Conservation (phyloP, 1,139 yeast genomes). For the Debaryomycetaceae sp. region DNA sequence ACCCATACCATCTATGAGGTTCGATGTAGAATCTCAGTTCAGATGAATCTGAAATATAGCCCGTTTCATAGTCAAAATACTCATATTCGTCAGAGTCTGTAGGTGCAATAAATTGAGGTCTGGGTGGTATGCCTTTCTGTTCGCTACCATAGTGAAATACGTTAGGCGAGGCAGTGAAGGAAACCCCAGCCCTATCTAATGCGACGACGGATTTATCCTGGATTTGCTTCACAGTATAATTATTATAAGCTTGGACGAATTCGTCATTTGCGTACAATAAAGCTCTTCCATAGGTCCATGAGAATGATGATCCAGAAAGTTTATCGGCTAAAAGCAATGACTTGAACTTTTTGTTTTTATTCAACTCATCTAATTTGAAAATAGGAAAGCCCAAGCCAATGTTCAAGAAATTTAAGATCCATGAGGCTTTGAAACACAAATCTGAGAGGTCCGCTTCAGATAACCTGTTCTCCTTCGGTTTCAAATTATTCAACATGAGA, state of each 20-base stretch:
- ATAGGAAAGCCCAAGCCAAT: slow-evolving; percentile 73
- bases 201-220: slow-evolving; percentile 22
- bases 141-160: slow-evolving; percentile 55
- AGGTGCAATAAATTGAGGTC: slow-evolving; percentile 42
- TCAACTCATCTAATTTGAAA: slow-evolving; percentile 40
- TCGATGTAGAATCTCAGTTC: slow-evolving; percentile 40
- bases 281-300: slow-evolving; percentile 87
- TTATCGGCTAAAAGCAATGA: slow-evolving; percentile 61
- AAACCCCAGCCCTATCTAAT: slow-evolving; percentile 39
- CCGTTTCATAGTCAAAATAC: slow-evolving; percentile 28
- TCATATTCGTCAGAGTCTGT: slow-evolving; percentile 20
- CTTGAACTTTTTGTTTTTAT: slow-evolving; percentile 28
- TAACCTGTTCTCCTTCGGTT: slow-evolving; percentile 26
- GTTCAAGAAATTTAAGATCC: slow-evolving; percentile 70
- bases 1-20: slow-evolving; percentile 58
- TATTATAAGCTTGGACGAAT: slow-evolving; percentile 37
- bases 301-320: slow-evolving; percentile 62
- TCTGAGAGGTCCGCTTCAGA: slow-evolving; percentile 40
- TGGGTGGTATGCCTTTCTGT: slow-evolving; percentile 34
- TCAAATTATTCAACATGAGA: slow-evolving; percentile 32
- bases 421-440: slow-evolving; percentile 66
- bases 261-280: slow-evolving; percentile 56
- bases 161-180: slow-evolving; percentile 46
- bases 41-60: slow-evolving; percentile 21
- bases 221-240: slow-evolving; percentile 15